A percentile compares a stretch with the other conserved stretches of the same genome.
Conservation (phyloP, 371 early-diverging fungal species). For the Apophysomyces elegans region DNA sequence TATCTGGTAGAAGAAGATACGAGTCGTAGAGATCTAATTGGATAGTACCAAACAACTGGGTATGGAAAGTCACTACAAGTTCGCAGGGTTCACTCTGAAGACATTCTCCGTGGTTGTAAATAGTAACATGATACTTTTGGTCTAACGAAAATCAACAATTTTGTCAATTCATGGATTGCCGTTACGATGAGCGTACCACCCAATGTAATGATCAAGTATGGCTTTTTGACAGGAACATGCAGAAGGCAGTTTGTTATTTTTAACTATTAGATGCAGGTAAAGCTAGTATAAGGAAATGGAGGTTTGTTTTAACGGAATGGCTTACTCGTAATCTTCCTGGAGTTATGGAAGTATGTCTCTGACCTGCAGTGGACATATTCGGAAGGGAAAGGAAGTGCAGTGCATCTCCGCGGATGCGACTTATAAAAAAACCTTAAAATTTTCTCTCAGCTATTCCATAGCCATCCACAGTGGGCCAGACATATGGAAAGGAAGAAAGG, state of each 20-base stretch:
- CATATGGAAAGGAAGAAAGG: too few relatives aligned
- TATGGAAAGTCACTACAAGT: conserved; percentile 71
- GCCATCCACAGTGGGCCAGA: too few relatives aligned
- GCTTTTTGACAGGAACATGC: conserved; percentile 35
- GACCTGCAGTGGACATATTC: conserved; percentile 1
- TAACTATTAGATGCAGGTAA: conserved; percentile 18
- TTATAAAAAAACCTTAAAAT: too few relatives aligned
- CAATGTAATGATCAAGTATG: conserved; percentile 39
- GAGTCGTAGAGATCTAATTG: conserved; percentile 74
- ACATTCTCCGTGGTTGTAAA: conserved; percentile 57
- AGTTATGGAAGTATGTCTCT: neutral
- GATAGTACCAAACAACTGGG: conserved; percentile 72
- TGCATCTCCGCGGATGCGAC: neutral
- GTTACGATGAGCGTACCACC: conserved; percentile 29
- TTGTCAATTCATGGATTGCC: too few relatives aligned
- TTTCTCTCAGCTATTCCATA: too few relatives aligned
- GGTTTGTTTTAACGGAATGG: neutral
- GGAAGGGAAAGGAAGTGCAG: neutral
- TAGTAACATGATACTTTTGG: conserved; percentile 67
- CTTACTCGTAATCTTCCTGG: conserved; percentile 8
- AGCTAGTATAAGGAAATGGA: neutral
- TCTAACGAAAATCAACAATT: conserved; percentile 35
- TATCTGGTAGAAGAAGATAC: conserved; percentile 63
- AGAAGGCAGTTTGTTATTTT: conserved; percentile 36
- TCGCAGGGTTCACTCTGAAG: conserved; percentile 78